Evolutionary conservation across 2,329 filamentous ascomycete genomes (phyloP).

Genomic region (Fonsecaea erecta): DNA sequence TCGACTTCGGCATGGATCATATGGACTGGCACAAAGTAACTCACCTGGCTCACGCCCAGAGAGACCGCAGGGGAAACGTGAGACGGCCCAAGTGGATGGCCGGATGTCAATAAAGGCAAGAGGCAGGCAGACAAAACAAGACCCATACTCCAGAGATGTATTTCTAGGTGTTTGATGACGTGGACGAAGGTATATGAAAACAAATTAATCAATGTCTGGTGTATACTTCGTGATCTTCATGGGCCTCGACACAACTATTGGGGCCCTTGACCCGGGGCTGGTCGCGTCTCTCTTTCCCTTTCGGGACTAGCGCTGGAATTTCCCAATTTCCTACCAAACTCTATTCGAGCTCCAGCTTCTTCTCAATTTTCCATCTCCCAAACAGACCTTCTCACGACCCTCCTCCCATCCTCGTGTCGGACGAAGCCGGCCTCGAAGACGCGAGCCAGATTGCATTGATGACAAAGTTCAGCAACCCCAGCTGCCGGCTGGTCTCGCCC

Average conservation of each 20-base stretch:
- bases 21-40: not conserved
- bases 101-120: not conserved
- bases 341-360: slow-evolving; percentile 3
- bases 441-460: not conserved
- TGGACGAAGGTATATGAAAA: slow-evolving; percentile 3
- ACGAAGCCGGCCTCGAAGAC: not conserved
- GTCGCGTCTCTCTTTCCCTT: not conserved
- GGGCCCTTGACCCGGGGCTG: not conserved
- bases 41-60: not conserved
- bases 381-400: not conserved
- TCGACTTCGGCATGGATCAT: not conserved
- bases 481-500: not conserved
- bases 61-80: not conserved
- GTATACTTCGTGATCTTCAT: not conserved
- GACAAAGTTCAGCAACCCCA: not conserved
- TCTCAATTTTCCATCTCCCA: not conserved
- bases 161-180: slow-evolving; percentile 12
- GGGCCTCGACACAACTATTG: not conserved
- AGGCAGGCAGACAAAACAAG: not conserved
- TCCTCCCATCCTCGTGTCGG: not conserved
- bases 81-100: not conserved
- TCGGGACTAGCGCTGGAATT: slow-evolving; percentile 9
- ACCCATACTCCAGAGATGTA: slow-evolving; percentile 7
- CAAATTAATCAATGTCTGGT: not conserved
- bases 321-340: slow-evolving; percentile 17